These are phyloP conservation scores for Plenodomus biglobosus DNA, from an alignment of 2,329 filamentous ascomycete species.

Conservation along the genomic window DNA sequence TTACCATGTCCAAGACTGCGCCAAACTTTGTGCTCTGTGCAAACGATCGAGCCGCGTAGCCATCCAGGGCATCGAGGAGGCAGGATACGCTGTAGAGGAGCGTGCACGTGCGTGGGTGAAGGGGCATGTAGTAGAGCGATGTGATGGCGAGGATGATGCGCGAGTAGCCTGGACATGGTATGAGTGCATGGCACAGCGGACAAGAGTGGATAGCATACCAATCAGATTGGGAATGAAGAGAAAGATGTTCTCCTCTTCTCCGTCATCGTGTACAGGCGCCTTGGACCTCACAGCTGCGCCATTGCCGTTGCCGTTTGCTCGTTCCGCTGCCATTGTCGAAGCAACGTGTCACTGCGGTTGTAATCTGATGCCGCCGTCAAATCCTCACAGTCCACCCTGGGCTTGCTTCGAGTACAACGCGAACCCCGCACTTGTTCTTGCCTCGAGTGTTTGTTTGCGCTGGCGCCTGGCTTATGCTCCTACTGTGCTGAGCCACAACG, in stretches of 20 bases:
- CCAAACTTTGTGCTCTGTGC: conserved; percentile 95
- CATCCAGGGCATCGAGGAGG: conserved; percentile 91
- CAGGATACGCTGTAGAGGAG: conserved; percentile 91
- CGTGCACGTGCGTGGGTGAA: conserved; percentile 94
- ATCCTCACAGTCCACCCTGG: neutral
- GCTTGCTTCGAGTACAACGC: neutral
- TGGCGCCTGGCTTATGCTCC: conserved; percentile 5
- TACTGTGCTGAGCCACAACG: conserved; percentile 7
- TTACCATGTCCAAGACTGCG: conserved; percentile 98
- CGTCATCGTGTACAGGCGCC: conserved; percentile 19
- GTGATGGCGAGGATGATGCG: conserved; percentile 68
- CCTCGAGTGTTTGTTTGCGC: conserved; percentile 4
- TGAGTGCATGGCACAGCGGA: conserved; percentile 7
- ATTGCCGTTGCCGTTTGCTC: conserved; percentile 33
- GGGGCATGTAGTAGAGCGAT: conserved; percentile 98
- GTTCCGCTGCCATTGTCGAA: conserved; percentile 30
- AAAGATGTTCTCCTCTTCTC: conserved; percentile 56
- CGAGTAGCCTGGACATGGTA: conserved; percentile 47
- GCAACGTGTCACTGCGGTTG: neutral
- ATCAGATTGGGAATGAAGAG: conserved; percentile 57
- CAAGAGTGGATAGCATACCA: conserved; percentile 39
- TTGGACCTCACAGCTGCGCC: conserved; percentile 29
- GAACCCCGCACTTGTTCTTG: conserved; percentile 13
- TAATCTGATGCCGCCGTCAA: neutral
- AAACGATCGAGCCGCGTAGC: conserved; percentile 82